These are phyloP conservation scores for Arabidopsis arenosa DNA, from an alignment of 345 rosid species.

Conservation along the genomic window DNA sequence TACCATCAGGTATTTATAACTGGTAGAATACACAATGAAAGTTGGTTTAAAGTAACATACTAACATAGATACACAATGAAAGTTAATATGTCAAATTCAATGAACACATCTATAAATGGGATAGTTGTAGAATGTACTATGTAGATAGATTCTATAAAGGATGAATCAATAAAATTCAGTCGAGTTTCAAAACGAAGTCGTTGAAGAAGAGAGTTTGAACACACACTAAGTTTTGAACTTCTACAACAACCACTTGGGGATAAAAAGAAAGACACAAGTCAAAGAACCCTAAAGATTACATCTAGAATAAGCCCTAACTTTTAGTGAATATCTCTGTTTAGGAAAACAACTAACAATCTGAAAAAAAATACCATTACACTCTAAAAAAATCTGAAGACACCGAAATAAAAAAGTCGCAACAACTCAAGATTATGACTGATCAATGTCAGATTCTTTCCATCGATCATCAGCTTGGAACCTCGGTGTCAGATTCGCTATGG, in stretches of 20 bases:
- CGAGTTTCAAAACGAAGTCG: conserved; percentile 6
- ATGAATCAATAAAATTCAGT: not conserved
- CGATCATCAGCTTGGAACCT: conserved; percentile 55
- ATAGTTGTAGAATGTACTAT: not conserved
- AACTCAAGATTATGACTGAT: conserved; percentile 25
- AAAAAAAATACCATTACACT: conserved; percentile 21
- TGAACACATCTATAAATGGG: not conserved
- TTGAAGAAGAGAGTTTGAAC: conserved; percentile 21
- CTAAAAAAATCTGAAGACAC: conserved; percentile 31
- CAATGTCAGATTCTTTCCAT: not conserved
- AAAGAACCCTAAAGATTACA: conserved; percentile 36
- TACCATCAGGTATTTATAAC: not conserved
- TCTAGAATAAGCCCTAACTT: conserved; percentile 31
- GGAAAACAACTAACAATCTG: conserved; percentile 25
- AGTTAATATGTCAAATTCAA: not conserved
- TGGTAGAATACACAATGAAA: not conserved
- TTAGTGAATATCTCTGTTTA: conserved; percentile 37
- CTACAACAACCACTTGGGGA: conserved; percentile 29
- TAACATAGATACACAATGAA: not conserved
- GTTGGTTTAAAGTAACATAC: not conserved
- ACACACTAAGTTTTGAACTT: conserved; percentile 12
- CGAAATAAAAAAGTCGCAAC: not conserved
- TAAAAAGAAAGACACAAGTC: conserved; percentile 25
- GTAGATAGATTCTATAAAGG: not conserved
- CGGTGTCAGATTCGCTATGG: conserved; percentile 58